Evolutionary conservation across 257 asterid species (phyloP), one percentile per base, ranked within the genome.

Genomic region (Agastache rugosa): DNA sequence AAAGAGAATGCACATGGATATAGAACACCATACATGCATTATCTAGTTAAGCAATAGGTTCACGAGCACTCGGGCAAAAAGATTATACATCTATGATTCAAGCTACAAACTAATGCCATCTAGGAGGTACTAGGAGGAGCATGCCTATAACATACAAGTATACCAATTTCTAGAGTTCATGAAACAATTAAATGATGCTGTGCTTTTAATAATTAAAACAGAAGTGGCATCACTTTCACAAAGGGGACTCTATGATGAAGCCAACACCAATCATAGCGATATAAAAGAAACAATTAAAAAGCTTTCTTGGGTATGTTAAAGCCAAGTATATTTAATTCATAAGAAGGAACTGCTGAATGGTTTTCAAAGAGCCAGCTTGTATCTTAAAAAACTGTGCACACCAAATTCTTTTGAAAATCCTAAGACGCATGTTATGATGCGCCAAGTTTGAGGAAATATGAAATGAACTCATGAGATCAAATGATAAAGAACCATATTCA

Each of bases 401-500:
- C 45, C 23, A 73, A 31, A 35, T 35, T 45, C 19, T 23, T 42
- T 11, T 4, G 56, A 20, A 44, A 31, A 12, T 16, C 59, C 17
- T 25, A 39, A 44, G 15, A 72, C 56, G 66, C 59, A 48, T 44
- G 29, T 47, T 66, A 42, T 17, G 44, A 44, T 31, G 42, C n/a
- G 19, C 73, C 67, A 66, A 42, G 17, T 17, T 45, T 11, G 25
- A 37, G 35, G 12, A 48, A 19, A 39, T 47, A 60, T 31, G 64
- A 58, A 75, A 47, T n/a, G 17, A 31, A 41, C 39, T 42, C 54
- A 16, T 44, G 61, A 29, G 48, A 61, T 34, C 16, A 31, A 58
- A 50, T 60, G 45, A 53, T 39, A 55, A 47, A 71, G 19, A 19
- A 64, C 16, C 65, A 63, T 16, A 76, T 5, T 37, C 63, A 9